Evolutionary conservation across 176 grass and related monocot genomes (phyloP).

Genomic region (Otatea glauca): DNA sequence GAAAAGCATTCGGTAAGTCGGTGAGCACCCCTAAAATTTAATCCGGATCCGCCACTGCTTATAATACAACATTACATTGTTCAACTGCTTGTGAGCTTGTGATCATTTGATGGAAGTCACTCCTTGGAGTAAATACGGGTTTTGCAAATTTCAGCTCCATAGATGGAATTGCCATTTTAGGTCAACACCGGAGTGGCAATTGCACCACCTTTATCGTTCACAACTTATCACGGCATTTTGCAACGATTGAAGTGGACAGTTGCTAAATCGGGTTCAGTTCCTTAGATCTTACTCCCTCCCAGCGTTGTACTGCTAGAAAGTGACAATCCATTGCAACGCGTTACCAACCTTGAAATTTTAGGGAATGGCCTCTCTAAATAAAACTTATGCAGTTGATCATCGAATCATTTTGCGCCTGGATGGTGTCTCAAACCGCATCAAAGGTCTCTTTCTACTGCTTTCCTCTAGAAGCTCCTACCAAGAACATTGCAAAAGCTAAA

Average conservation of each 20-base stretch:
- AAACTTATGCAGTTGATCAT: not conserved
- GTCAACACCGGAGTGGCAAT: not conserved
- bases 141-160: not conserved
- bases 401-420: not conserved
- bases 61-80: not conserved
- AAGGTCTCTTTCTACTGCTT: not conserved
- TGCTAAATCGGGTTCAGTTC: not conserved
- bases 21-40: too few relatives aligned
- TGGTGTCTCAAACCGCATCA: not conserved
- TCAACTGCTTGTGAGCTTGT: not conserved
- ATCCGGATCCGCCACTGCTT: too few relatives aligned
- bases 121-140: not conserved
- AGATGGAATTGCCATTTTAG: not conserved
- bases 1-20: too few relatives aligned
- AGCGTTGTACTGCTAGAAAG: not conserved
- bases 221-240: not conserved
- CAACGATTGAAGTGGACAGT: not conserved
- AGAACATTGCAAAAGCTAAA: constrained; percentile 3
- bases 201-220: not conserved
- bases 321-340: not conserved
- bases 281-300: not conserved
- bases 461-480: not conserved
- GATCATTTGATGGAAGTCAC: not conserved
- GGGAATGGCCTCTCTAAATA: not conserved
- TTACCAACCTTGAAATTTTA: not conserved